Percentiles rank a stretch among this genome's conserved stretches.
Conservation (phyloP, 306 rosid species). For the Sicyos edulis region DNA sequence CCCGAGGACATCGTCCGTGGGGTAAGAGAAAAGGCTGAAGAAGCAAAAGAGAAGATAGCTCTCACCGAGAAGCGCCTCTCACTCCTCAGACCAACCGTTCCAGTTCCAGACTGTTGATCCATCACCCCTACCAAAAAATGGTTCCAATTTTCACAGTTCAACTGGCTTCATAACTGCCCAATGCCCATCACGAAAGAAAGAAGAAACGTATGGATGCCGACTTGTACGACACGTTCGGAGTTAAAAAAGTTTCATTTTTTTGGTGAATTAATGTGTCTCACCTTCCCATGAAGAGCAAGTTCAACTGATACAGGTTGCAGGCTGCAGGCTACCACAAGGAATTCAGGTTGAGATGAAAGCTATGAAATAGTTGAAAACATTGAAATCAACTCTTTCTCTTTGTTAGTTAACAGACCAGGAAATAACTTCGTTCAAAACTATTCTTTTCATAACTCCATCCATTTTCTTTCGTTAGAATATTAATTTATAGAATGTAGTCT, state of each 20-base stretch:
- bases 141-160: background rate
- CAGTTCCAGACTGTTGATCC: constrained; percentile 32
- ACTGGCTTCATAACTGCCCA: background rate
- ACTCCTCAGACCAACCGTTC: constrained; percentile 47
- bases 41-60: constrained; percentile 77
- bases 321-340: background rate
- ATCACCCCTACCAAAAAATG: background rate
- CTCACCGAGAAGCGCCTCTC: constrained; percentile 72
- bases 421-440: background rate
- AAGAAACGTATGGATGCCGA: background rate
- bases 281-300: constrained; percentile 1
- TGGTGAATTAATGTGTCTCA: background rate
- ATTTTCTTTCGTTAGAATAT: background rate
- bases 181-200: background rate
- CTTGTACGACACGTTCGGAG: background rate
- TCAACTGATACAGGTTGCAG: background rate
- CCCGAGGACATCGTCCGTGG: constrained; percentile 71
- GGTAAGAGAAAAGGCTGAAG: constrained; percentile 72
- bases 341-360: background rate
- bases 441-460: background rate
- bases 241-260: background rate
- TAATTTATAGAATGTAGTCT: background rate
- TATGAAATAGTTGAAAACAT: background rate
- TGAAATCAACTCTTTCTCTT: background rate
- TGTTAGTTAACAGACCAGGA: background rate